phyloP scores from a whole-genome alignment of 345 rosid genomes.

The Jatropha curcas region DNA sequence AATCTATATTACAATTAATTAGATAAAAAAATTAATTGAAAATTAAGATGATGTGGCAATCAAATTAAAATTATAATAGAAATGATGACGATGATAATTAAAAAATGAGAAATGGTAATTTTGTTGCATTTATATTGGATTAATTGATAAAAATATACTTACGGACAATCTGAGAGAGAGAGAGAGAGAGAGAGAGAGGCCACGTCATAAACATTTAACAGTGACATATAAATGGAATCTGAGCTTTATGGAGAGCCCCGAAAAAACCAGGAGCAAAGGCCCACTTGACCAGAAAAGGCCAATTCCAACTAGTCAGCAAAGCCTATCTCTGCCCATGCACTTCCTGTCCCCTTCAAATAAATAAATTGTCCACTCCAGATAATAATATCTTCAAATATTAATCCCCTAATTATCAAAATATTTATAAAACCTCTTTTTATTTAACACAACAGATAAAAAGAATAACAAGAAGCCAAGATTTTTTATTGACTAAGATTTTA shows the following conservation, averaged over 20 bases:
- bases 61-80: too few relatives aligned
- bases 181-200: neutral
- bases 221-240: conserved; percentile 45
- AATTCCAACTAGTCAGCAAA: conserved; percentile 26
- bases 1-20: too few relatives aligned
- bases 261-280: conserved; percentile 1
- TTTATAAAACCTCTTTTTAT: too few relatives aligned
- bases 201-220: conserved; percentile 29
- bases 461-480: too few relatives aligned
- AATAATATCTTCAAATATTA: neutral
- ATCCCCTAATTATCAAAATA: neutral
- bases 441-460: too few relatives aligned
- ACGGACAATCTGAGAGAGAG: neutral
- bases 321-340: conserved; percentile 23
- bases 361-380: conserved; percentile 18
- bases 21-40: too few relatives aligned
- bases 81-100: too few relatives aligned
- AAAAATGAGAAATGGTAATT: too few relatives aligned
- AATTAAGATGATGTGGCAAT: too few relatives aligned
- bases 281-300: conserved; percentile 26
- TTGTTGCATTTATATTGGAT: neutral
- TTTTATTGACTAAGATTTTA: too few relatives aligned
- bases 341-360: conserved; percentile 16
- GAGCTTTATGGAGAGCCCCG: conserved; percentile 18
- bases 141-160: neutral